Evolutionary conservation across 2,329 filamentous ascomycete species (phyloP).

Genomic region (Rugonectria rugulosa): DNA sequence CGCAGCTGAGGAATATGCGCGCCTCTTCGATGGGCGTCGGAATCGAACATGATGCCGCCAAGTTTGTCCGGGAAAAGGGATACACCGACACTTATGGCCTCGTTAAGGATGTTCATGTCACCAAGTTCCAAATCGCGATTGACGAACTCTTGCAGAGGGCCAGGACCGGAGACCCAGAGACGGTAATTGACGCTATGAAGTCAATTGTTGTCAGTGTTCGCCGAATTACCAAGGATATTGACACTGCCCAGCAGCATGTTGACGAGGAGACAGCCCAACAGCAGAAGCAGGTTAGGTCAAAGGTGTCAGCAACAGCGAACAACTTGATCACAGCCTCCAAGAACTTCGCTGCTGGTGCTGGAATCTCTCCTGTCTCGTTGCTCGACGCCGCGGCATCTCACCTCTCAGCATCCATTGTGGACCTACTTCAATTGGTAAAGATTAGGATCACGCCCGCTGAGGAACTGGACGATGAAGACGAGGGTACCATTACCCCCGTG

Average conservation of each 20-base stretch:
- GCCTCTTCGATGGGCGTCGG: slow-evolving; percentile 80
- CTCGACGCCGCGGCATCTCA: slow-evolving; percentile 94
- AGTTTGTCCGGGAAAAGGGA: slow-evolving; percentile 69
- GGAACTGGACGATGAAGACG: slow-evolving; percentile 81
- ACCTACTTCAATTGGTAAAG: slow-evolving; percentile 84
- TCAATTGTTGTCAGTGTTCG: slow-evolving; percentile 82
- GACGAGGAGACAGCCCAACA: slow-evolving; percentile 64
- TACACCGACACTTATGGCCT: slow-evolving; percentile 77
- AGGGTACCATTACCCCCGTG: slow-evolving; percentile 69
- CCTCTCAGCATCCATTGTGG: slow-evolving; percentile 83
- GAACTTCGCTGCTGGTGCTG: slow-evolving; percentile 83
- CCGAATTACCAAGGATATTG: slow-evolving; percentile 83
- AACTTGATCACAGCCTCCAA: slow-evolving; percentile 94
- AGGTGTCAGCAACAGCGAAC: slow-evolving; percentile 92
- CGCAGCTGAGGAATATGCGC: slow-evolving; percentile 82
- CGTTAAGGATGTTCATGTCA: slow-evolving; percentile 91
- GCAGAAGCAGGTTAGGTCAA: slow-evolving; percentile 75
- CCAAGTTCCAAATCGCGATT: slow-evolving; percentile 92
- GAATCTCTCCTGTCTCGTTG: slow-evolving; percentile 90
- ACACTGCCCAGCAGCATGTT: slow-evolving; percentile 58
- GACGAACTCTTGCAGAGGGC: slow-evolving; percentile 87
- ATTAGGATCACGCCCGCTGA: slow-evolving; percentile 77
- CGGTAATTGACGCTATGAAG: slow-evolving; percentile 87
- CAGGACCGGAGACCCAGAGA: slow-evolving; percentile 74
- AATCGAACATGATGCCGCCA: slow-evolving; percentile 73